Percentiles rank a stretch among this genome's conserved stretches.
These are phyloP conservation scores for Microsporum audouinii DNA, from an alignment of 2,329 filamentous ascomycete species.

Conservation along the genomic window DNA sequence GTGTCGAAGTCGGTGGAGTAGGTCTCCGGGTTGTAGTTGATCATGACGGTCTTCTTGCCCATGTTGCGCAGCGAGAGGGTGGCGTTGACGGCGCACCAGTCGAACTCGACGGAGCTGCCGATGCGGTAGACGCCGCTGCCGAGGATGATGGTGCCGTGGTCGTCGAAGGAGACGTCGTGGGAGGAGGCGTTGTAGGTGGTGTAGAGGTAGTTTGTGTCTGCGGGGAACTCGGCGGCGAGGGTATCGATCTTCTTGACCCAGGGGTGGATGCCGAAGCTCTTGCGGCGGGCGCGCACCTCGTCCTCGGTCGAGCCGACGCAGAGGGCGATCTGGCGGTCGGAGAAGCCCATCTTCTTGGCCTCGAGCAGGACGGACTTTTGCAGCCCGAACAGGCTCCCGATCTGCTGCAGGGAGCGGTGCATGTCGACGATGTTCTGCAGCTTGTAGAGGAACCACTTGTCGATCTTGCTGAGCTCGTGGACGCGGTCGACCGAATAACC, in stretches of 20 bases:
- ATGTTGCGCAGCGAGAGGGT: constrained; percentile 71
- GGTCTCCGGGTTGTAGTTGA: constrained; percentile 85
- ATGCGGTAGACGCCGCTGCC: constrained; percentile 96
- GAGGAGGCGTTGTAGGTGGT: constrained; percentile 94
- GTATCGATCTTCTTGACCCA: constrained; percentile 99
- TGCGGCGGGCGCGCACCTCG: constrained; percentile 72
- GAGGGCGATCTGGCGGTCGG: constrained; percentile 83
- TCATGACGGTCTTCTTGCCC: constrained; percentile 96
- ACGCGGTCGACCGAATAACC: constrained; percentile 85
- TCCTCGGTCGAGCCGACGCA: constrained; percentile 80
- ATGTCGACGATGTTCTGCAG: constrained; percentile 93
- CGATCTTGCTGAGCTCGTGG: constrained; percentile 93
- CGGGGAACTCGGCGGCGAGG: constrained; percentile 89
- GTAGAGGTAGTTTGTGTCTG: constrained; percentile 89
- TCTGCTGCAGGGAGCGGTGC: constrained; percentile 70
- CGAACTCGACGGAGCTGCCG: constrained; percentile 94
- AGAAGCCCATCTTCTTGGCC: constrained; percentile 97
- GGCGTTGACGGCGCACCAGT: constrained; percentile 93
- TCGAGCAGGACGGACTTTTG: constrained; percentile 81
- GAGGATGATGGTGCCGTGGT: constrained; percentile 78
- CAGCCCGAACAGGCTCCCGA: constrained; percentile 69
- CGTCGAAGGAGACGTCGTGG: constrained; percentile 88
- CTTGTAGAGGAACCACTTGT: constrained; percentile 99
- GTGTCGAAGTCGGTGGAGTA: constrained; percentile 74
- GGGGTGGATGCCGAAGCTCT: constrained; percentile 77